These are phyloP conservation scores for Camelina hispida DNA, from an alignment of 345 rosid species.

Conservation along the genomic window DNA sequence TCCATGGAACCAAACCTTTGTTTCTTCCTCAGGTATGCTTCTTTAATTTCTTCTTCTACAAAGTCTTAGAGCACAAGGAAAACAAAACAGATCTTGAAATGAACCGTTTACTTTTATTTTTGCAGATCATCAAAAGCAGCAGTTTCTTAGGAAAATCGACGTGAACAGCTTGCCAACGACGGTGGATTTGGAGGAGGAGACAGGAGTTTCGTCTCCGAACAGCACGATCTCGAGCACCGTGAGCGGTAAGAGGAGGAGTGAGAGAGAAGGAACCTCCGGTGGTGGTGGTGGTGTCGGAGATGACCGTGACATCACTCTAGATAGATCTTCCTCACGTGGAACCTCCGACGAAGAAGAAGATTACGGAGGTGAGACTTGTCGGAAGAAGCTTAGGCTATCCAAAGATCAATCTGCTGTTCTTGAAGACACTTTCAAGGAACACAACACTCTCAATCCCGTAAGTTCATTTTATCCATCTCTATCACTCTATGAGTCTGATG, in stretches of 20 bases:
- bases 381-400: slow-evolving; percentile 93
- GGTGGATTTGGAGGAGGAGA: slow-evolving; percentile 81
- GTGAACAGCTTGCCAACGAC: slow-evolving; percentile 77
- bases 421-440: slow-evolving; percentile 94
- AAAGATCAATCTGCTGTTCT: slow-evolving; percentile 94
- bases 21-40: slow-evolving; percentile 54
- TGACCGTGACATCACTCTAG: slow-evolving; percentile 65
- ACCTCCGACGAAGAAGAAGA: slow-evolving; percentile 69
- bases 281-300: slow-evolving; percentile 39
- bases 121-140: slow-evolving; percentile 45
- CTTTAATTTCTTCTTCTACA: not conserved
- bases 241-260: slow-evolving; percentile 79
- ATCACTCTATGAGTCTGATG: not conserved
- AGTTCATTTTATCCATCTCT: slow-evolving; percentile 43
- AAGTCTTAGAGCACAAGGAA: not conserved
- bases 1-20: slow-evolving; percentile 61
- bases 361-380: slow-evolving; percentile 84
- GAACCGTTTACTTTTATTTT: not conserved
- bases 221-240: slow-evolving; percentile 85
- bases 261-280: slow-evolving; percentile 58
- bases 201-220: slow-evolving; percentile 90
- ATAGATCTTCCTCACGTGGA: slow-evolving; percentile 73
- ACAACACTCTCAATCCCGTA: slow-evolving; percentile 97
- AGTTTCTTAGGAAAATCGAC: slow-evolving; percentile 74
- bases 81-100: slow-evolving; percentile 31